Evolutionary conservation across 2,329 filamentous ascomycete genomes (phyloP), one percentile per base, ranked within the genome.

Genomic region (Colletotrichum godetiae): DNA sequence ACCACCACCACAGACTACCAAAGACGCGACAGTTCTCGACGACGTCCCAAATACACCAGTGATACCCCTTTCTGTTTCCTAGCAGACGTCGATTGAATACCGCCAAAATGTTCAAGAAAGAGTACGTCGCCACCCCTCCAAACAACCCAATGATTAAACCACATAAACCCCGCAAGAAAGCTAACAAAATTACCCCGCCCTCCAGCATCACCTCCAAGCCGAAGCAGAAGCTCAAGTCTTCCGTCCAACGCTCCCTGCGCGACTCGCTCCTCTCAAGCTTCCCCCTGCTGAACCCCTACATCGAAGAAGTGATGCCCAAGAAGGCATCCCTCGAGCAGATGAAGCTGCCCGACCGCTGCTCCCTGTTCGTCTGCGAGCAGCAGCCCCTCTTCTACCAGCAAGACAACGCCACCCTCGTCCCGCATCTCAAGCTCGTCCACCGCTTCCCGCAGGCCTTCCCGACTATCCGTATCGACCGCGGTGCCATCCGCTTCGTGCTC

Each of bases 221-320:
- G 69, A 97, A 97, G 86, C 95, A 95, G 78, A 98, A 98, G 88
- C 94, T 98, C 84, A 99, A 98, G 86, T 98, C 96, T 76, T 98
- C 95, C 29, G 94, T 95, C 69, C 95, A 98, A 87, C 94, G 97
- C 80, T 90, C 88, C 76, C 92, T 99, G 78, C 94, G 97, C 78
- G 89, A 92, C 79, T 94, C 94, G 80, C 90, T 98, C 77, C 87
- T 97, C 76, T 89, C 94, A 72, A 93, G 93, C 66, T 98, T 97
- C 85, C 97, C 97, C 3, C 90, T 94, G 64, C 92, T 98, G 64
- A 91, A 92, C 77, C 94, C 94, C 0, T 90, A 95, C 85, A 97
- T 98, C 84, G 97, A 99, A 83, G 94, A 97, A 82, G 92, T 98
- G 78, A 88, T 99, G 77, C 97, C 97, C 63, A 98, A 98, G 85